Evolutionary conservation across 1,139 yeast genomes (phyloP).

Genomic region (Candida dubliniensis): DNA sequence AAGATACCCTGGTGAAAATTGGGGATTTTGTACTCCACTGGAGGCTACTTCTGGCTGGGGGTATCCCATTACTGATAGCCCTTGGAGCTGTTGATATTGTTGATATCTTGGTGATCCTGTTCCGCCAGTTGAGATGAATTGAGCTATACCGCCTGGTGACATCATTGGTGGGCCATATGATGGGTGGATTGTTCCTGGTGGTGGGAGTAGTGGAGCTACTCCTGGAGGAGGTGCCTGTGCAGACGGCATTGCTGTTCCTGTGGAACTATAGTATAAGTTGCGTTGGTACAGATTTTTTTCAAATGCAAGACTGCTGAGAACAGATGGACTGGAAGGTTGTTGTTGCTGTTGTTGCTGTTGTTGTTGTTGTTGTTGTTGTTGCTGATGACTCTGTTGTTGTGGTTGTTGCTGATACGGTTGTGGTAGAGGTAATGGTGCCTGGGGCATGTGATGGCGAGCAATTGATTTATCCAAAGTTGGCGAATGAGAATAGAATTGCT

Average conservation of each 20-base stretch:
- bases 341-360: not conserved
- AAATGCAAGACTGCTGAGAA: constrained; percentile 30
- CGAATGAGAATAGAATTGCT: not conserved
- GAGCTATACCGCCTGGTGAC: not conserved
- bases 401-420: not conserved
- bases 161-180: not conserved
- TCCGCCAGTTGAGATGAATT: not conserved
- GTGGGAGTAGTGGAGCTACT: constrained; percentile 2
- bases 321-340: constrained; percentile 9
- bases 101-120: not conserved
- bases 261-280: constrained; percentile 30
- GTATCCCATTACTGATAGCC: not conserved
- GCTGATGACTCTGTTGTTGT: not conserved
- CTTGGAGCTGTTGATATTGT: not conserved
- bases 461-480: not conserved
- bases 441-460: not conserved
- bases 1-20: not conserved
- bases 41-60: not conserved
- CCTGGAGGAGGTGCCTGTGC: constrained; percentile 2
- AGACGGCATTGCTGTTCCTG: not conserved
- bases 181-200: not conserved
- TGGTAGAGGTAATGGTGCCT: not conserved
- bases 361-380: not conserved
- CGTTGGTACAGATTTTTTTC: constrained; percentile 39
- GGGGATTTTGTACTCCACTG: not conserved